Base-by-base conservation (phyloP, 2,329 filamentous ascomycete genomes). In the Aspergillus floridensis region DNA sequence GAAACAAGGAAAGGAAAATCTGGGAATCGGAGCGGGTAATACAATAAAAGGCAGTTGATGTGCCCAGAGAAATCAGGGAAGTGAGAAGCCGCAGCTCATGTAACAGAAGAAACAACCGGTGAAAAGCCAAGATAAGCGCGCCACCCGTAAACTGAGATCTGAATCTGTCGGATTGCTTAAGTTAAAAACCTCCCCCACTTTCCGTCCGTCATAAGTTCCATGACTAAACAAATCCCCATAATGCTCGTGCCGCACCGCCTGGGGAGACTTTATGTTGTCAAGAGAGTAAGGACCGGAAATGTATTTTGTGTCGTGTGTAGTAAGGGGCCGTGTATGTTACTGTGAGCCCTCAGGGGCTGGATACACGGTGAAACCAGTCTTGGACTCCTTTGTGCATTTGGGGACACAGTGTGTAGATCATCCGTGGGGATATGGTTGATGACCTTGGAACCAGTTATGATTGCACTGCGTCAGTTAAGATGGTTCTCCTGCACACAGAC, bases 181-280 rank as follows among this genome's bases (percentile, higher is more conserved):
- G 26, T 22, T 22, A 22, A 8, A 41, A 44, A 5, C 19, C 14
- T 3, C 14, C 19, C 7, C 7, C 38, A 44, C 8, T 44, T 59
- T 59, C 59, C 52, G 51, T 56, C 59, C 59, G 53, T 60, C 44
- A 56, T n/a, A 63, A 61, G 61, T 54, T 58, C 61, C 53, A 53
- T 66, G 61, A 57, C 57, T 53, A 61, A 53, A 10, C 16, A 16
- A 44, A 19, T 19, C 47, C 63, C 58, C 62, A 59, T 52, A 53
- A 50, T 61, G 38, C 14, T 62, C 57, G 56, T 62, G 62, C 54
- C 56, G 59, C 59, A 38, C 59, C 58, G 57, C 61, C 44, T 63
- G 56, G 47, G 63, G 5, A 16, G 22, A 44, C 1, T 16, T 8
- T 44, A 16, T 58, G 51, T 52, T 59, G 58, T 50, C 26, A 55